These are phyloP conservation scores for Starmera amethionina DNA, from an alignment of 805 yeast genomes.

Conservation along the genomic window DNA sequence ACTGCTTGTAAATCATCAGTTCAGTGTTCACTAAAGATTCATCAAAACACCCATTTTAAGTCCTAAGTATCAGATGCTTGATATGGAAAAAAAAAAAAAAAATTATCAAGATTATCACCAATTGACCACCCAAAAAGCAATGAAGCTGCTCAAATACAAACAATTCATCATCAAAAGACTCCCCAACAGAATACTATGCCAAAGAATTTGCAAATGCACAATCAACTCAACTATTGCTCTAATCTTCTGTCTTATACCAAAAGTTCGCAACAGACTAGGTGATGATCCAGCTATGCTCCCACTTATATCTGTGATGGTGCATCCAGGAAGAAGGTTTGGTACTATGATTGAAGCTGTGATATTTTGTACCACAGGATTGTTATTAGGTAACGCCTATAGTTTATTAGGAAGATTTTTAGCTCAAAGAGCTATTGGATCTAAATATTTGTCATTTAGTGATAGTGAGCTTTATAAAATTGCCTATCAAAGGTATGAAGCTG, in stretches of 20 bases:
- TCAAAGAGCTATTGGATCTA: slow-evolving; percentile 23
- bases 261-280: slow-evolving; percentile 26
- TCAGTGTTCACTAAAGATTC: too few species aligned
- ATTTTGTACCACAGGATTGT: slow-evolving; percentile 30
- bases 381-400: slow-evolving; percentile 32
- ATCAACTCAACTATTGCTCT: slow-evolving; percentile 31
- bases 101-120: too few species aligned
- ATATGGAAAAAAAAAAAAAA: too few species aligned
- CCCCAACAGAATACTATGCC: slow-evolving; percentile 21
- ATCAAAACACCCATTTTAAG: too few species aligned
- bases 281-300: slow-evolving; percentile 34
- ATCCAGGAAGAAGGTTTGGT: slow-evolving; percentile 40
- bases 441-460: slow-evolving; percentile 21
- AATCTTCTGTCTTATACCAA: slow-evolving; percentile 29
- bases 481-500: slow-evolving; percentile 26
- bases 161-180: background rate
- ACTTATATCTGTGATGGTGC: slow-evolving; percentile 35
- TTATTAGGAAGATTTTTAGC: slow-evolving; percentile 32
- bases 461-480: slow-evolving; percentile 18
- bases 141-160: too few species aligned
- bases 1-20: too few species aligned
- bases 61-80: too few species aligned
- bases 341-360: slow-evolving; percentile 34
- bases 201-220: slow-evolving; percentile 28
- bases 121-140: too few species aligned